A percentile compares a stretch with the other conserved stretches of the same genome.
Conservation (phyloP, 2,329 filamentous ascomycete genomes). For the Neurospora sp. region DNA sequence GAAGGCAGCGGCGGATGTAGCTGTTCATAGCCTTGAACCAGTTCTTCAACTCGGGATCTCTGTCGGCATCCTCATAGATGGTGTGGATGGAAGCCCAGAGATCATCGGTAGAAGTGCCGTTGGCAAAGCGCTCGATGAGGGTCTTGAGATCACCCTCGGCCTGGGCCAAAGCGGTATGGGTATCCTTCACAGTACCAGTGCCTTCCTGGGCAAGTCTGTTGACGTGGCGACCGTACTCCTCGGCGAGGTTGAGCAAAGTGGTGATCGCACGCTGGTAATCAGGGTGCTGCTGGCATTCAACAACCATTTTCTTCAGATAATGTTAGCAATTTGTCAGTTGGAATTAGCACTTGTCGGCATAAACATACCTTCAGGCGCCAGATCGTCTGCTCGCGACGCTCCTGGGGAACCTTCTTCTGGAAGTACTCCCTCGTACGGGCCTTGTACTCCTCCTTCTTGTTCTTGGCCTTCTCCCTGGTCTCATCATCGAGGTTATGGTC, state of each 20-base stretch:
- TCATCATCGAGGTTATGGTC: slow-evolving; percentile 58
- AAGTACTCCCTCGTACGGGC: slow-evolving; percentile 60
- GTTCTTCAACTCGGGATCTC: slow-evolving; percentile 72
- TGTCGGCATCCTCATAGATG: slow-evolving; percentile 80
- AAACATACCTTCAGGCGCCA: slow-evolving; percentile 61
- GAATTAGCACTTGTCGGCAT: too few relatives aligned
- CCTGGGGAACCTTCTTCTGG: slow-evolving; percentile 76
- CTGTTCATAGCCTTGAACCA: slow-evolving; percentile 78
- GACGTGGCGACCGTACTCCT: slow-evolving; percentile 73
- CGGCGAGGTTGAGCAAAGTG: slow-evolving; percentile 73
- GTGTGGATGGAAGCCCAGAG: slow-evolving; percentile 75
- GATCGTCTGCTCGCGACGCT: slow-evolving; percentile 85
- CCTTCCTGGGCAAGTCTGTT: slow-evolving; percentile 55
- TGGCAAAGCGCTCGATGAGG: slow-evolving; percentile 90
- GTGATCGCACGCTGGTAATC: slow-evolving; percentile 91
- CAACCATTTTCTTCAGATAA: slow-evolving; percentile 70
- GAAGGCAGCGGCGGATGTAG: slow-evolving; percentile 73
- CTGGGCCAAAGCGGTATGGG: slow-evolving; percentile 55
- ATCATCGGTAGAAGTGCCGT: slow-evolving; percentile 81
- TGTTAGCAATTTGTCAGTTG: slow-evolving; percentile 12
- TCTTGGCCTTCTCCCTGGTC: slow-evolving; percentile 36
- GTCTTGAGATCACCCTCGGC: slow-evolving; percentile 78
- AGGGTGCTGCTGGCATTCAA: slow-evolving; percentile 90
- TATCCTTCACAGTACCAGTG: slow-evolving; percentile 61
- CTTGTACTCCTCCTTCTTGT: slow-evolving; percentile 30